A percentile compares a stretch with the other conserved stretches of the same genome.
phyloP scores from a whole-genome alignment of 2,329 filamentous ascomycete genomes.

The Gremmenia infestans region DNA sequence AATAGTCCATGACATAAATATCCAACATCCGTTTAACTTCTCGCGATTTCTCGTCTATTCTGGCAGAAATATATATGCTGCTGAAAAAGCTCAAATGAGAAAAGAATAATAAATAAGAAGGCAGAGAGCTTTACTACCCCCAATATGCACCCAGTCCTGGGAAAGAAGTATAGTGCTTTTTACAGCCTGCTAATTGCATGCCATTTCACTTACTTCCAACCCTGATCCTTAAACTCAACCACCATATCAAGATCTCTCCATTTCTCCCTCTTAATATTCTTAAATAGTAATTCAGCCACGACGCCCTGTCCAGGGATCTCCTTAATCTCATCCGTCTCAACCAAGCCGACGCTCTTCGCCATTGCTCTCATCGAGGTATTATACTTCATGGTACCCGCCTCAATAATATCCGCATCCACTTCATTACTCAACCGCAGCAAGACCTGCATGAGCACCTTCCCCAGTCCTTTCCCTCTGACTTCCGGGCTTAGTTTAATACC shows the following conservation, averaged over 20 bases:
- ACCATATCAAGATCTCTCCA: conserved; percentile 4
- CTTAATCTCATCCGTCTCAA: conserved; percentile 23
- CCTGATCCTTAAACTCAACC: conserved; percentile 4
- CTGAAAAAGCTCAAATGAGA: too few relatives aligned
- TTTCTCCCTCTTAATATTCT: conserved; percentile 9
- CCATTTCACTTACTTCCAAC: not conserved
- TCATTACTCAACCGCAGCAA: conserved; percentile 16
- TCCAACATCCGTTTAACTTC: too few relatives aligned
- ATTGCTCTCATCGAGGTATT: conserved; percentile 15
- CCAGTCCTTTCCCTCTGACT: conserved; percentile 7
- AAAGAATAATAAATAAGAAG: too few relatives aligned
- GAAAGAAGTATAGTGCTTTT: too few relatives aligned
- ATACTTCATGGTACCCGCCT: conserved; percentile 13
- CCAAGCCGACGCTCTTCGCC: conserved; percentile 10
- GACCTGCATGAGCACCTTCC: conserved; percentile 4
- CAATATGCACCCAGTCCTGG: too few relatives aligned
- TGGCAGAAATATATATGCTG: too few relatives aligned
- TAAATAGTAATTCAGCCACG: conserved; percentile 19
- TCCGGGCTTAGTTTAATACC: conserved; percentile 1
- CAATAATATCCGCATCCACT: conserved; percentile 6
- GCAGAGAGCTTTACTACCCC: too few relatives aligned
- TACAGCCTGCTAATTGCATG: not conserved
- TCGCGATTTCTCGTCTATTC: too few relatives aligned
- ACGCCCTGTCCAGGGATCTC: conserved; percentile 20
- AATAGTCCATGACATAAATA: too few relatives aligned